Conservation (phyloP, 352 stramenopile genomes). For the Globisporangium paroecandrum region DNA sequence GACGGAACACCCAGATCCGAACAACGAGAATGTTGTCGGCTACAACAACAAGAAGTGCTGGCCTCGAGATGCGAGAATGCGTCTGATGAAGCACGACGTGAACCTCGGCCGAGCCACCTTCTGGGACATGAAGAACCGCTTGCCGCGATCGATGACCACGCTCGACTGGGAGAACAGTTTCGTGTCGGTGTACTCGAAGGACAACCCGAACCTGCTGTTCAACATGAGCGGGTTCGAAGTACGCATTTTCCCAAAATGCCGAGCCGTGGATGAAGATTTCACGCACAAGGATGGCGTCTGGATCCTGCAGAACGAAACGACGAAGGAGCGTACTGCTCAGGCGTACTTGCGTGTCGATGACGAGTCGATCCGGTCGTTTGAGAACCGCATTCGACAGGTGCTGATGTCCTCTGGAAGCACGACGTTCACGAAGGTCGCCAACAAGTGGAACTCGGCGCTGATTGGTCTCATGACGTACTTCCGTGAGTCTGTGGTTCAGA, state of each 20-base stretch:
- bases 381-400: constrained; percentile 99
- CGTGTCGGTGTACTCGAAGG: constrained; percentile 98
- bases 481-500: constrained; percentile 99
- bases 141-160: constrained; percentile 97
- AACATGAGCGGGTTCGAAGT: constrained; percentile 99
- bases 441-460: constrained; percentile 97
- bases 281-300: constrained; percentile 99
- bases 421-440: constrained; percentile 99
- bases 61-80: constrained; percentile 98
- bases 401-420: constrained; percentile 99
- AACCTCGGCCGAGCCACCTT: constrained; percentile 99
- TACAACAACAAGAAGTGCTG: constrained; percentile 99
- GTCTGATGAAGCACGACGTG: constrained; percentile 99
- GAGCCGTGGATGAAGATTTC: constrained; percentile 90
- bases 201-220: constrained; percentile 99
- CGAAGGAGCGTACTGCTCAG: constrained; percentile 99
- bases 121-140: constrained; percentile 99
- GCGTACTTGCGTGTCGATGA: constrained; percentile 97
- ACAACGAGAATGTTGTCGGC: constrained; percentile 99
- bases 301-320: constrained; percentile 99
- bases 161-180: constrained; percentile 99
- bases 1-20: constrained; percentile 99
- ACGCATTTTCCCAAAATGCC: constrained; percentile 91
- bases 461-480: constrained; percentile 99
- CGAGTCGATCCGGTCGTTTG: constrained; percentile 94